phyloP scores from a whole-genome alignment of 2,329 filamentous ascomycete genomes.

The Neobulgaria alba region DNA sequence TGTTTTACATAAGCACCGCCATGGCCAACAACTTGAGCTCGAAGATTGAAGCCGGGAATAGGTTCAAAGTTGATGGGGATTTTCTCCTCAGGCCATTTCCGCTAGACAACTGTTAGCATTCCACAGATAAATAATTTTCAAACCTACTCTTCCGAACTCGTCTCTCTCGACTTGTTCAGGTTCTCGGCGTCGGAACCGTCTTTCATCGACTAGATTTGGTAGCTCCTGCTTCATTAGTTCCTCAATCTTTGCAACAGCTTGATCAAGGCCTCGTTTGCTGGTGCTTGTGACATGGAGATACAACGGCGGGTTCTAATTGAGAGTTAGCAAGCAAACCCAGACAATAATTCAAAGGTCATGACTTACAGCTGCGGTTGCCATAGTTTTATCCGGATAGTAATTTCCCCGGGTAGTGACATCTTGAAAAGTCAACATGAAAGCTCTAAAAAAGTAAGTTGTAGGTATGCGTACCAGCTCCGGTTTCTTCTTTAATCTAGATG shows the following conservation, averaged over 20 bases:
- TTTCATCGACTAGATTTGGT: conserved; percentile 89
- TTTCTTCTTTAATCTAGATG: conserved; percentile 98
- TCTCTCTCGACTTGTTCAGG: conserved; percentile 76
- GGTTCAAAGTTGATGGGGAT: conserved; percentile 88
- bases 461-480: conserved; percentile 92
- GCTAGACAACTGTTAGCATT: conserved; percentile 40
- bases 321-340: conserved; percentile 13
- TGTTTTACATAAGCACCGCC: conserved; percentile 96
- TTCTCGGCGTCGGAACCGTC: conserved; percentile 79
- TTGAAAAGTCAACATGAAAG: conserved; percentile 57
- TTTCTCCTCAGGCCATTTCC: conserved; percentile 97
- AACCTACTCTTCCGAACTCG: conserved; percentile 74
- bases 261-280: conserved; percentile 81
- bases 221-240: conserved; percentile 95
- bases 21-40: conserved; percentile 91
- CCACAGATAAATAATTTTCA: conserved; percentile 1
- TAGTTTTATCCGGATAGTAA: conserved; percentile 95
- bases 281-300: conserved; percentile 95
- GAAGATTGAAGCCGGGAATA: conserved; percentile 87
- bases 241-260: conserved; percentile 79
- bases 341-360: background rate
- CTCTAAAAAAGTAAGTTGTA: conserved; percentile 32
- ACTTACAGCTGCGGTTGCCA: conserved; percentile 86
- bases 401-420: conserved; percentile 97
- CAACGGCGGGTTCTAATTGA: conserved; percentile 73